Percentiles rank a stretch among this genome's conserved stretches.
Conservation (phyloP, 768 basidiomycete species). For the Tulasnella calospora region DNA sequence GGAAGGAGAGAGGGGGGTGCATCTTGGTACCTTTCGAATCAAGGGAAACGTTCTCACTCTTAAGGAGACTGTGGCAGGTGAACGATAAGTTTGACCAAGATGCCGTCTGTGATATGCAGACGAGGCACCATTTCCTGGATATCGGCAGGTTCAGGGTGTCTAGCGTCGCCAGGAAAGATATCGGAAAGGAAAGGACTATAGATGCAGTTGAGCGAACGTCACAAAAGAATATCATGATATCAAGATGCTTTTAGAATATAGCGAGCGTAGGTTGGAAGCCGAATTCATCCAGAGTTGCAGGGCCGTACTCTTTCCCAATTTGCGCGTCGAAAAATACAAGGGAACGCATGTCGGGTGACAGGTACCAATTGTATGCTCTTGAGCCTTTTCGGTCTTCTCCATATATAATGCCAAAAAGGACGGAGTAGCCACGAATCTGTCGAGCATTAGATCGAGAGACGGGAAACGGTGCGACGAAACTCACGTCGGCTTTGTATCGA, state of each 20-base stretch:
- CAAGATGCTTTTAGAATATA: neutral
- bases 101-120: too few species aligned
- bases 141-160: too few species aligned
- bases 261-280: neutral
- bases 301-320: neutral
- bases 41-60: too few species aligned
- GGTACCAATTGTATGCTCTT: neutral
- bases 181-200: too few species aligned
- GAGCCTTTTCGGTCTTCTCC: neutral
- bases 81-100: too few species aligned
- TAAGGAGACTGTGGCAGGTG: too few species aligned
- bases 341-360: neutral
- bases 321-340: neutral
- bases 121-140: too few species aligned
- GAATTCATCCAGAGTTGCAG: neutral
- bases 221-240: too few species aligned
- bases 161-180: too few species aligned
- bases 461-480: neutral
- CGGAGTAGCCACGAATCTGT: neutral
- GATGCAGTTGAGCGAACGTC: too few species aligned
- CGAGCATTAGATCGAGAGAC: neutral
- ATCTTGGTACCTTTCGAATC: too few species aligned
- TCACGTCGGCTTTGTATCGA: neutral
- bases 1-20: too few species aligned
- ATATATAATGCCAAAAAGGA: neutral